Evolutionary conservation across 164 flowering plant species (phyloP).

Genomic region (Echeveria elegans): DNA sequence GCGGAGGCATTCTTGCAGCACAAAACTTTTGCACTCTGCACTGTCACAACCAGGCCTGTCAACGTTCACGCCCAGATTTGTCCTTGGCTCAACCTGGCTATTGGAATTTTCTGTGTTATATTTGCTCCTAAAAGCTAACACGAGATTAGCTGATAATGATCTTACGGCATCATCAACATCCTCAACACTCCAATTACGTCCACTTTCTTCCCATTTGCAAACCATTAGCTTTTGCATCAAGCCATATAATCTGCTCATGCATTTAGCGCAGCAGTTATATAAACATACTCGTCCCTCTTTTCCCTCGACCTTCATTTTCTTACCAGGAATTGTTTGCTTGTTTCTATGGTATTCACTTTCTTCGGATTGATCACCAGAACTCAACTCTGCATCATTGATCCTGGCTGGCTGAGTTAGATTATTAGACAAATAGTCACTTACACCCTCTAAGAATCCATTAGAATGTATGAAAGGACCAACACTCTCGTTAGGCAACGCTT

Average conservation of each 20-base stretch:
- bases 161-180: constrained; percentile 67
- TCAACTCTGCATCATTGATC: constrained; percentile 14
- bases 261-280: constrained; percentile 56
- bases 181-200: constrained; percentile 38
- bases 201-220: constrained; percentile 27
- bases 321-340: constrained; percentile 11
- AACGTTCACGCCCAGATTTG: constrained; percentile 1
- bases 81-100: constrained; percentile 12
- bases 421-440: constrained; percentile 13
- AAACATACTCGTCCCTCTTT: constrained; percentile 22
- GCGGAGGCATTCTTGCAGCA: not conserved
- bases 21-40: not conserved
- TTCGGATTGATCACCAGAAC: constrained; percentile 10
- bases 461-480: constrained; percentile 21
- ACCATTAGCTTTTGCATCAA: constrained; percentile 38
- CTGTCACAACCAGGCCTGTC: not conserved
- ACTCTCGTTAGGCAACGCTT: constrained; percentile 13
- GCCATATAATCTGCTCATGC: constrained; percentile 33
- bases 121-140: constrained; percentile 35
- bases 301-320: not conserved
- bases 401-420: not conserved
- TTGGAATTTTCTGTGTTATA: constrained; percentile 16
- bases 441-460: constrained; percentile 24
- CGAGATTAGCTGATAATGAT: constrained; percentile 54
- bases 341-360: constrained; percentile 13